Conservation (phyloP, 495 filamentous ascomycete species). For the Saxophila tyrrhenica region DNA sequence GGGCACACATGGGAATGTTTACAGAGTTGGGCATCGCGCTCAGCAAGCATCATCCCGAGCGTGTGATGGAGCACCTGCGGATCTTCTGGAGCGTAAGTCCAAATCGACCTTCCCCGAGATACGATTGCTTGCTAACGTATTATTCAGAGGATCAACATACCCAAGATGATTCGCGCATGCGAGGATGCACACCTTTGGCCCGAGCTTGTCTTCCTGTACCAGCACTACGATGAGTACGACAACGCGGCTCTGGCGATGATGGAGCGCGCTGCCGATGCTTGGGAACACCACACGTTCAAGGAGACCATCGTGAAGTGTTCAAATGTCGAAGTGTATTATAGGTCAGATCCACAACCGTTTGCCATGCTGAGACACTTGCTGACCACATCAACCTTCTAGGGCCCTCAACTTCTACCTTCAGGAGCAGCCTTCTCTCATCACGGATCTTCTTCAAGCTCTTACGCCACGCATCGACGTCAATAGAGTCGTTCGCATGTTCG, state of each 20-base stretch:
- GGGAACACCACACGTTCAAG: constrained; percentile 99
- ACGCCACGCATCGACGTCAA: constrained; percentile 94
- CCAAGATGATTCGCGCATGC: constrained; percentile 90
- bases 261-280: constrained; percentile 95
- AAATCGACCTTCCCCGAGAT: neutral
- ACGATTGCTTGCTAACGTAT: constrained; percentile 16
- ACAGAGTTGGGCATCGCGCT: constrained; percentile 90
- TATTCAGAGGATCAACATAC: constrained; percentile 70
- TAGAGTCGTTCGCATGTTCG: constrained; percentile 95
- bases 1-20: constrained; percentile 84
- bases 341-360: no score
- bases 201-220: constrained; percentile 96
- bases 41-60: constrained; percentile 92
- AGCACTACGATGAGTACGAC: constrained; percentile 98
- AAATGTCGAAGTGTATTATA: constrained; percentile 97
- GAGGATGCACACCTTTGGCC: constrained; percentile 97
- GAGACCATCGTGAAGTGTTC: constrained; percentile 97
- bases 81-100: constrained; percentile 69
- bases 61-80: constrained; percentile 97
- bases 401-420: constrained; percentile 96
- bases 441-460: constrained; percentile 84
- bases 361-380: no score
- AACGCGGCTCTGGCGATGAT: constrained; percentile 98
- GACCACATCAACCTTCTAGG: no score
- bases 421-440: constrained; percentile 89